phyloP scores from a whole-genome alignment of 108 stramenopile genomes.

The Schizochytrium sp. region DNA sequence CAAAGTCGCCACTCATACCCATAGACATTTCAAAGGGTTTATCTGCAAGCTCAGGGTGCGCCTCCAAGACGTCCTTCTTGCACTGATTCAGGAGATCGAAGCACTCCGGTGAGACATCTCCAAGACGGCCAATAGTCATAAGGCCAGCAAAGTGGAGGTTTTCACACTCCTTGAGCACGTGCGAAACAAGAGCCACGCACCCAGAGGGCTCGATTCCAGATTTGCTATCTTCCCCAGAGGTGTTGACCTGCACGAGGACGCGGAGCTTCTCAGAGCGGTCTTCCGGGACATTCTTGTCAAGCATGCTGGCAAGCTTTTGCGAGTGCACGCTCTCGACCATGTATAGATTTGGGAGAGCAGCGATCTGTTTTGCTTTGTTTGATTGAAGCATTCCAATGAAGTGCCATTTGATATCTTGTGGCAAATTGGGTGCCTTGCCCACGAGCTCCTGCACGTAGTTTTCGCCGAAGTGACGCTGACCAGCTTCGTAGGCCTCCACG shows the following conservation, averaged over 20 bases:
- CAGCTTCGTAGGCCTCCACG: slow-evolving; percentile 86
- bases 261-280: slow-evolving; percentile 24
- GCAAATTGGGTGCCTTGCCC: slow-evolving; percentile 87
- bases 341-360: slow-evolving; percentile 80
- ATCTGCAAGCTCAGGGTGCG: slow-evolving; percentile 69
- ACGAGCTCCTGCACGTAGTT: slow-evolving; percentile 98
- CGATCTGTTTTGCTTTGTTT: slow-evolving; percentile 92
- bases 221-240: slow-evolving; percentile 94
- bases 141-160: slow-evolving; percentile 85
- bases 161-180: slow-evolving; percentile 82
- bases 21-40: slow-evolving; percentile 86
- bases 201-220: slow-evolving; percentile 84
- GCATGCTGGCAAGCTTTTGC: slow-evolving; percentile 90
- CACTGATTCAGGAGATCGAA: slow-evolving; percentile 24
- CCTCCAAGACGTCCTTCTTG: slow-evolving; percentile 66
- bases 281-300: slow-evolving; percentile 72
- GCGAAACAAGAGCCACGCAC: slow-evolving; percentile 68
- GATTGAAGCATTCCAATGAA: slow-evolving; percentile 96
- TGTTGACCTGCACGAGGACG: slow-evolving; percentile 93
- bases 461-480: slow-evolving; percentile 94
- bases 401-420: slow-evolving; percentile 87
- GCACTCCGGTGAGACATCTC: slow-evolving; percentile 74
- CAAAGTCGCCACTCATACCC: slow-evolving; percentile 98
- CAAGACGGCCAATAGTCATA: slow-evolving; percentile 98
- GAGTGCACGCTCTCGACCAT: slow-evolving; percentile 90